A percentile compares a stretch with the other conserved stretches of the same genome.
These are phyloP conservation scores for Arabidopsis lyrata DNA, from an alignment of 441 rosid genomes.

Conservation along the genomic window DNA sequence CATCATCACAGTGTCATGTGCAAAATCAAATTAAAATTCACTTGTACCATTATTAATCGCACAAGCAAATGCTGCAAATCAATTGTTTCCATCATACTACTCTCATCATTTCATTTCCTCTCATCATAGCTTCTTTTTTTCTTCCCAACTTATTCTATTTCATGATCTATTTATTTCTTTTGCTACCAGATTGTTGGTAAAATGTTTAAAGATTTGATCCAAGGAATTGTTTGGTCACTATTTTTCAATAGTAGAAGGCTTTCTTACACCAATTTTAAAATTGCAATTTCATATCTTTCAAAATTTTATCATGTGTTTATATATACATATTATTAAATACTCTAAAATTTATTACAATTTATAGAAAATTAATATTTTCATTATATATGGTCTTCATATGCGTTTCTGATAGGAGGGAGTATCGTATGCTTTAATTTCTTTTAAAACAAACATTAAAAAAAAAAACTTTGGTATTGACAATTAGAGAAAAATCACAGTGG, in stretches of 20 bases:
- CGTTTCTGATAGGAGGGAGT: neutral
- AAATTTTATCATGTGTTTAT: no score
- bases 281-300: neutral
- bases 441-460: no score
- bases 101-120: constrained; percentile 38
- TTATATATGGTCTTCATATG: neutral
- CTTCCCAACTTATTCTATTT: constrained; percentile 12
- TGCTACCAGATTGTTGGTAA: neutral
- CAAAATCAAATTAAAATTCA: constrained; percentile 26
- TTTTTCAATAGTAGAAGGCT: no score
- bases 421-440: no score
- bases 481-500: neutral
- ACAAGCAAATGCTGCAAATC: constrained; percentile 7
- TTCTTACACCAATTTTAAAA: no score
- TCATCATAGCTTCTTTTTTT: constrained; percentile 35
- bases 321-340: no score
- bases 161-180: neutral
- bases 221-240: no score
- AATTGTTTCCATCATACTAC: constrained; percentile 38
- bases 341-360: neutral
- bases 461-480: neutral
- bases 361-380: neutral
- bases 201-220: no score
- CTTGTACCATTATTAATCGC: constrained; percentile 33
- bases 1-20: constrained; percentile 47